A percentile compares a stretch with the other conserved stretches of the same genome.
Conservation (phyloP, 1,284 basidiomycete species). For the Boletus smithii region DNA sequence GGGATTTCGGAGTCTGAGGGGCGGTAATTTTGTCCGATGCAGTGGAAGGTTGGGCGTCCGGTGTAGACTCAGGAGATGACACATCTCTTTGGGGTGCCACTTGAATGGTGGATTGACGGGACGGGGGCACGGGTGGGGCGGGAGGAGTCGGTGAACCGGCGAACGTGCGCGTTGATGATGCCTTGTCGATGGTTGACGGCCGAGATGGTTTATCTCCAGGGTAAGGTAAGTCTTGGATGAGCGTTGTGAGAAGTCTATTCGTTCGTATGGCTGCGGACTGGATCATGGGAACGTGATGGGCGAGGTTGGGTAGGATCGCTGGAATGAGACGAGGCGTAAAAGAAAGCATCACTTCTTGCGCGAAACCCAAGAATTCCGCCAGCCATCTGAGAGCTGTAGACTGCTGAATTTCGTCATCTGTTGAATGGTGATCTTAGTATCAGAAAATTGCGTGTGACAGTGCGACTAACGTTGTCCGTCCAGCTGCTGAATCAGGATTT, state of each 20-base stretch:
- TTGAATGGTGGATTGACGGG: conserved; percentile 46
- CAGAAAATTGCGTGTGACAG: not conserved
- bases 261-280: conserved; percentile 84
- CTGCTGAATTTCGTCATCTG: conserved; percentile 88
- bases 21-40: conserved; percentile 22
- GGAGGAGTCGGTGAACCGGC: conserved; percentile 53
- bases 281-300: conserved; percentile 88
- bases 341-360: conserved; percentile 88
- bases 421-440: conserved; percentile 7
- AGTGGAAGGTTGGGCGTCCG: conserved; percentile 30
- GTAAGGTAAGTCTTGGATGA: conserved; percentile 82
- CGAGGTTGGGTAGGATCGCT: conserved; percentile 90
- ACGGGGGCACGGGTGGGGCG: conserved; percentile 35
- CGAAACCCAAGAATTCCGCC: conserved; percentile 85
- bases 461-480: conserved; percentile 72
- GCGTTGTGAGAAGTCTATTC: conserved; percentile 81
- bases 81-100: conserved; percentile 40
- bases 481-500: conserved; percentile 91
- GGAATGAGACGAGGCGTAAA: conserved; percentile 93
- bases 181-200: conserved; percentile 36
- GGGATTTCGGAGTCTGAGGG: conserved; percentile 30
- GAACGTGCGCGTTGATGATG: conserved; percentile 31
- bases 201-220: conserved; percentile 52
- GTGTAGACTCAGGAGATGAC: conserved; percentile 42
- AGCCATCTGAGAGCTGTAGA: conserved; percentile 90